Base-by-base conservation (phyloP, 306 rosid genomes). In the Rosa chinensis region DNA sequence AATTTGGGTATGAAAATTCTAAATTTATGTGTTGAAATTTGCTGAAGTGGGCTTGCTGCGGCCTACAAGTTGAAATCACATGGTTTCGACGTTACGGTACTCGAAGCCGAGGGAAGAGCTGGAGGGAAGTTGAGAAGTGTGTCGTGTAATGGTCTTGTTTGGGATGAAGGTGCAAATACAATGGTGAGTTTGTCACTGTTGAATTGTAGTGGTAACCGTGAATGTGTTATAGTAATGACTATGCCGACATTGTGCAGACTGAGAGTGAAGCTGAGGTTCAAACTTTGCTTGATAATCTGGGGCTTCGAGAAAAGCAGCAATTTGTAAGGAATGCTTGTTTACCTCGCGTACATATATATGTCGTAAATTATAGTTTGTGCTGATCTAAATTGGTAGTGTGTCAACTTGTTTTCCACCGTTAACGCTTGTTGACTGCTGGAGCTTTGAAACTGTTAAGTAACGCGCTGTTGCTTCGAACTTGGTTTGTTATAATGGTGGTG, bases 131-230 rank as follows among this genome's bases (percentile, higher is more conserved):
- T 92, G 76, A 93, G 88, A 86, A 95, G 91, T 79, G 86, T 91
- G 77, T 90, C 92, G 50, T 88, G 7, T 73, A 85, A 90, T 83
- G 98, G 94, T 70, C 82, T 93, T 37, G 74, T 93, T 75, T 95
- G 99, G 99, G 97, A 92, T 68, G 98, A 90, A 86, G 98, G 98
- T 80, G 99, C 98, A 23, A 95, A 92, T 87, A 92, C 97, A 79
- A 92, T 95, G 99, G 98, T 92, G 88, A 78, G 37, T 69, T 78
- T 71, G 48, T 71, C 40, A 62, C 28, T 7, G 16, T 72, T 76
- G 21, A 59, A 25, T 2, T 50, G 70, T 43, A 81, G 21, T 84
- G 48, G 32, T 48, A 18, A 75, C 13, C 16, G 28, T 61, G 84
- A 77, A 40, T 74, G 70, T 75, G 74, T 72, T 45, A 6, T 14